Conservation (phyloP, 306 rosid species). For the Malus orientalis region DNA sequence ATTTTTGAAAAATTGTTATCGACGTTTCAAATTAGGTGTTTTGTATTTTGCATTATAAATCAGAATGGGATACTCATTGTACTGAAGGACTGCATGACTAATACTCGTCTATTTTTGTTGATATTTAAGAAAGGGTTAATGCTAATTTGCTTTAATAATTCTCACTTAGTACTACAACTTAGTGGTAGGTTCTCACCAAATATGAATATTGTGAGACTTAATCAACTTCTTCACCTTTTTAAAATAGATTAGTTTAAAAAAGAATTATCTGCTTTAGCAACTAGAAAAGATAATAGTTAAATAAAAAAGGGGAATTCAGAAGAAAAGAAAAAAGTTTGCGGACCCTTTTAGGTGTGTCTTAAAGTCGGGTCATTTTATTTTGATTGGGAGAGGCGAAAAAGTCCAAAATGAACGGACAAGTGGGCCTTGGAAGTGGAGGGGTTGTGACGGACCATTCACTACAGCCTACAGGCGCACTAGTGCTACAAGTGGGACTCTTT, state of each 20-base stretch:
- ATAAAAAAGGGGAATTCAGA: background rate
- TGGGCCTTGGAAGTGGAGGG: background rate
- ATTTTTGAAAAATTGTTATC: too few relatives aligned
- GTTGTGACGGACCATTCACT: background rate
- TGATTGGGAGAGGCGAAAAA: background rate
- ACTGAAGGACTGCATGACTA: background rate
- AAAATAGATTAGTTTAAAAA: background rate
- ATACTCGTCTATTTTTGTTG: too few relatives aligned
- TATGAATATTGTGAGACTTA: too few relatives aligned
- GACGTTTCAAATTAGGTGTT: too few relatives aligned
- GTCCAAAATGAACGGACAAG: background rate
- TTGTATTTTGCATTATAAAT: too few relatives aligned
- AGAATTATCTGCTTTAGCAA: background rate
- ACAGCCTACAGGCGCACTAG: background rate
- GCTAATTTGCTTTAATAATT: background rate
- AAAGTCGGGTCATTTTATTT: background rate
- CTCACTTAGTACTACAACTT: too few relatives aligned
- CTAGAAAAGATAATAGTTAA: background rate
- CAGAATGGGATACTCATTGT: too few relatives aligned
- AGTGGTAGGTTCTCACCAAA: rapidly evolving
- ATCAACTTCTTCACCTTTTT: rapidly evolving
- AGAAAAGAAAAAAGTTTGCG: background rate
- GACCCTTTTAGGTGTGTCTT: background rate
- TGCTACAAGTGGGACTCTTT: conserved; percentile 8
- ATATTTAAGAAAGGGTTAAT: background rate